These are phyloP conservation scores for Phytopythium cucurbitacearum DNA, from an alignment of 352 stramenopile species.

Conservation along the genomic window DNA sequence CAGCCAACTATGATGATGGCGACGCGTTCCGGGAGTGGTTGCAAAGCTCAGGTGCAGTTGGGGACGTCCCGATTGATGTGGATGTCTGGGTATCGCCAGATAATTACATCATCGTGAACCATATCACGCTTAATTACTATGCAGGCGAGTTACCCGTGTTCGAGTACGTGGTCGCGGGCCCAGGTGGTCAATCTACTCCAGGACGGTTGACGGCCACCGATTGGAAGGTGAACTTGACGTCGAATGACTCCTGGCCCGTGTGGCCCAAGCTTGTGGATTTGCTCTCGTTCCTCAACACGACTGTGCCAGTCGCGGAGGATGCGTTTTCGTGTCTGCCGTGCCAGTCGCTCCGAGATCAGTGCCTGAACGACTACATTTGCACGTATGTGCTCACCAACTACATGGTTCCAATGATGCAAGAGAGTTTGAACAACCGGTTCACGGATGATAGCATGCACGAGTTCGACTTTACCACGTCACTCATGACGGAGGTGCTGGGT, in stretches of 20 bases:
- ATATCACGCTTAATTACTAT: neutral
- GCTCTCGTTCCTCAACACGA: neutral
- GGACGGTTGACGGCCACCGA: neutral
- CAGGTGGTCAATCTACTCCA: neutral
- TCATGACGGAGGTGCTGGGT: neutral
- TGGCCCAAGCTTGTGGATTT: constrained; percentile 3
- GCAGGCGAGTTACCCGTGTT: neutral
- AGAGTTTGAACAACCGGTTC: neutral
- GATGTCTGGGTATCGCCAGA: no score
- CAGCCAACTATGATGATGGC: neutral
- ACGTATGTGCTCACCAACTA: neutral
- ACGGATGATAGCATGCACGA: neutral
- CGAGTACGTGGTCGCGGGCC: neutral
- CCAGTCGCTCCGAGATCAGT: neutral
- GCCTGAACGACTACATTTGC: neutral
- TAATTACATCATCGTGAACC: no score
- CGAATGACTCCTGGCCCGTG: neutral
- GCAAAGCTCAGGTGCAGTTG: no score
- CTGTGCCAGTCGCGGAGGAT: neutral
- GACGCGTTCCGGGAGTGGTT: no score
- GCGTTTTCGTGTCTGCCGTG: neutral
- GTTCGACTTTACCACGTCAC: neutral
- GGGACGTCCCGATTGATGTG: no score
- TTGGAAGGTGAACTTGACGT: neutral
- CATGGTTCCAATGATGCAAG: neutral